These are phyloP conservation scores for Malus hybrid DNA, from an alignment of 331 rosid species.

Conservation along the genomic window DNA sequence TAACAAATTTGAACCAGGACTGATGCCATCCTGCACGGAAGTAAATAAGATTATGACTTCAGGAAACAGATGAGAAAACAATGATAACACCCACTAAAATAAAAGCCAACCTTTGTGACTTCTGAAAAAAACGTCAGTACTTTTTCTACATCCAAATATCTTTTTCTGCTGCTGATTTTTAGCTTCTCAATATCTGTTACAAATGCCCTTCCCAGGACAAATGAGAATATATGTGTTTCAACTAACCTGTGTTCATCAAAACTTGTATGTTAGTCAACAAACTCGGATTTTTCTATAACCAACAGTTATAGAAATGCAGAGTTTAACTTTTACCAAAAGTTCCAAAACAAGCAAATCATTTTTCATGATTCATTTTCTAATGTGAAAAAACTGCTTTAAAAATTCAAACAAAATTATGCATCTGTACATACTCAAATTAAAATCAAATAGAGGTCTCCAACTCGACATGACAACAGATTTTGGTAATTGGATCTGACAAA, in stretches of 20 bases:
- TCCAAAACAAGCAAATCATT: no score
- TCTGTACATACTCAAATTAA: not conserved
- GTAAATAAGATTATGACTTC: conserved; percentile 14
- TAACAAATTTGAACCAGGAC: conserved; percentile 95
- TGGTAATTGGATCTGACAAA: not conserved
- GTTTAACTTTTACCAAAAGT: not conserved
- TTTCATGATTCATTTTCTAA: not conserved
- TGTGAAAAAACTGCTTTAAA: not conserved
- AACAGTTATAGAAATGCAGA: not conserved
- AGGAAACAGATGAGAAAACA: conserved; percentile 1
- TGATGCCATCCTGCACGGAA: conserved; percentile 70
- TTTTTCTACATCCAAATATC: conserved; percentile 68
- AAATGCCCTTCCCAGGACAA: conserved; percentile 99
- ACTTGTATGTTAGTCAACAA: conserved; percentile 21
- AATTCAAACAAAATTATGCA: not conserved
- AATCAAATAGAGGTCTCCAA: not conserved
- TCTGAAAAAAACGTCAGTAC: conserved; percentile 72
- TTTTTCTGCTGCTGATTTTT: conserved; percentile 73
- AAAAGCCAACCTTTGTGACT: conserved; percentile 58
- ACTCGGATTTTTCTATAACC: not conserved
- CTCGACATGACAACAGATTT: not conserved
- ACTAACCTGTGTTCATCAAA: conserved; percentile 70
- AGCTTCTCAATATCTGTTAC: conserved; percentile 94
- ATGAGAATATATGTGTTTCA: conserved; percentile 97
- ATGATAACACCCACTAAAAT: conserved; percentile 11